Base-by-base conservation (phyloP, 306 rosid genomes). In the Cicer chorassanicum region DNA sequence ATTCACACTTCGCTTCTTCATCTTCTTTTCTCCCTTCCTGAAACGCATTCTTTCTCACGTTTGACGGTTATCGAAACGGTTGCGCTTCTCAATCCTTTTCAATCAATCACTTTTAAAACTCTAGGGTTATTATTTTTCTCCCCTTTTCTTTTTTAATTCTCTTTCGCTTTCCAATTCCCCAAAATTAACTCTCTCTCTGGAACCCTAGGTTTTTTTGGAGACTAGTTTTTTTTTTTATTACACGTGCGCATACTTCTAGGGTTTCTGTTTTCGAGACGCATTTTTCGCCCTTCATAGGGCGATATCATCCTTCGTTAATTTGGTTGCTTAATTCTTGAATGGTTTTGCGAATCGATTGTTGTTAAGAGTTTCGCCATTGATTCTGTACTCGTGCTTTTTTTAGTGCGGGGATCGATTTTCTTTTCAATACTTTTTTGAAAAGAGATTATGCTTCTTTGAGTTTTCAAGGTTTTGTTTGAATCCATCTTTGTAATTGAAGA, bases 101-200 rank as follows among this genome's bases (percentile, higher is more conserved):
- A 66, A 82, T 82, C 70, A 65, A 82, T 70, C 61, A 11, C 71
- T 74, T 59, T 34, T n/a, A 50, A 29, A 59, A 59, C 67, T 81
- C 84, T 92, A 88, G 96, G 96, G 96, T 88, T 88, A 74, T 88
- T 14, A 14, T 50, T n/a, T 83, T 62, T 54, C 61, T 11, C 29
- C 21, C 29, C 36, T 6, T 62, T 70, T 70, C 63, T 53, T 18
- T 72, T 74, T 64, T 4, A 12, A 9, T 66, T 65, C 11, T 7
- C 29, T 53, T 5, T 65, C 78, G 50, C 62, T 75, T 14, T 76
- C 45, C 14, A 39, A 77, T 78, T 80, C 65, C 67, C 74, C 48
- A 9, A 29, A 42, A 8, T 73, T 48, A 66, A 43, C 57, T 54
- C 55, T 49, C 76, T 53, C 64, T 54, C 64, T 72, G 62, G 80